Percentiles rank a stretch among this genome's conserved stretches.
Evolutionary conservation across 352 stramenopile genomes (phyloP).

Genomic region (Globisporangium recalcitrans): DNA sequence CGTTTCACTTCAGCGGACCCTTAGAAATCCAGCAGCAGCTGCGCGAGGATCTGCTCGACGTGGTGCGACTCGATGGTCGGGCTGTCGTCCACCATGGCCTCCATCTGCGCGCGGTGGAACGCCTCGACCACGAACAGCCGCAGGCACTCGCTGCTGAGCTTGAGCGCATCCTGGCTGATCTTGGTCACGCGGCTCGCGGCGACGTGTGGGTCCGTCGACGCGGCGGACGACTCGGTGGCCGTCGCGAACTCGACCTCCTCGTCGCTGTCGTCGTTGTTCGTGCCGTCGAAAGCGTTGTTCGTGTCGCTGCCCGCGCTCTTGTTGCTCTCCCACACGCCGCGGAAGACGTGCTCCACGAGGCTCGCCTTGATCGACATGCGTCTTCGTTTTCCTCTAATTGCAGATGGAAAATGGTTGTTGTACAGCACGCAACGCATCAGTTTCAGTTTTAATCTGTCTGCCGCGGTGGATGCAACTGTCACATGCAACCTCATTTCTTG

Average conservation of each 20-base stretch:
- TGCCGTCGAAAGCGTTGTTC: constrained; percentile 15
- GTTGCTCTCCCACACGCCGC: constrained; percentile 44
- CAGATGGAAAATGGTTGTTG: background rate
- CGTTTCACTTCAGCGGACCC: background rate
- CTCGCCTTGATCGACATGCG: constrained; percentile 45
- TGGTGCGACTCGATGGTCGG: constrained; percentile 64
- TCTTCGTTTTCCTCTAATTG: background rate
- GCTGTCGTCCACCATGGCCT: constrained; percentile 84
- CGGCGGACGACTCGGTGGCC: constrained; percentile 6
- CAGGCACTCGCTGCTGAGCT: constrained; percentile 69
- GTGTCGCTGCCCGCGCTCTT: background rate
- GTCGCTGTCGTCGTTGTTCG: constrained; percentile 36
- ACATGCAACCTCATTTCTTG: background rate
- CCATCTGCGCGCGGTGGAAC: constrained; percentile 74
- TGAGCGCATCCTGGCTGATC: constrained; percentile 69
- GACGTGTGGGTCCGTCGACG: constrained; percentile 9
- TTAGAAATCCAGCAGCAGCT: constrained; percentile 80
- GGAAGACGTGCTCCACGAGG: constrained; percentile 73
- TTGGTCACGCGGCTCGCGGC: constrained; percentile 48
- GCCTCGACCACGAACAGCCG: constrained; percentile 74
- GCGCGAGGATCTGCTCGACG: constrained; percentile 75
- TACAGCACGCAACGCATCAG: background rate
- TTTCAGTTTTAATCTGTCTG: background rate
- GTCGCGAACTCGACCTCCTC: constrained; percentile 31
- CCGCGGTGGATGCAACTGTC: background rate